These are phyloP conservation scores for Spergularia bocconei DNA, from an alignment of 148 eudicot genomes.

Conservation along the genomic window DNA sequence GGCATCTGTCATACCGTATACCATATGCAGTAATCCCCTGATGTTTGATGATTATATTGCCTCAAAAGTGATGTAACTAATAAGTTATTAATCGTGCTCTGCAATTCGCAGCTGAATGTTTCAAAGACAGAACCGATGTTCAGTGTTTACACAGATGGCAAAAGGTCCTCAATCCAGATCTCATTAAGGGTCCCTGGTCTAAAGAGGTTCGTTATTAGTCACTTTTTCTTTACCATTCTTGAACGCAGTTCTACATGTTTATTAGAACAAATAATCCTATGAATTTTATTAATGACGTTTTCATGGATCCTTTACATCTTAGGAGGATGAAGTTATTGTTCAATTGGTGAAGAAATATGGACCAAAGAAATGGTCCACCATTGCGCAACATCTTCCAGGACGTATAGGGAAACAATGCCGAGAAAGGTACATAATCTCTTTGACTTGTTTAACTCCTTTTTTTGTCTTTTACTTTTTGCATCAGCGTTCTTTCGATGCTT, in stretches of 20 bases:
- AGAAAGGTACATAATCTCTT: slow-evolving; percentile 54
- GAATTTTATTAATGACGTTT: not conserved
- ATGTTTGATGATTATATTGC: not conserved
- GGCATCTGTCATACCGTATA: too few relatives aligned
- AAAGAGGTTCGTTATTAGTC: slow-evolving; percentile 61
- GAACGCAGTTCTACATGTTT: not conserved
- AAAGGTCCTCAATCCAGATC: slow-evolving; percentile 94
- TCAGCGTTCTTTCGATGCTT: not conserved
- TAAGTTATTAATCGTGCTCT: slow-evolving; percentile 21
- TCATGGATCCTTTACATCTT: not conserved
- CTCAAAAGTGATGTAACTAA: not conserved
- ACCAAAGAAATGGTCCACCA: slow-evolving; percentile 92
- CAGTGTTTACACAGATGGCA: slow-evolving; percentile 99
- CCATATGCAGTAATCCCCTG: too few relatives aligned
- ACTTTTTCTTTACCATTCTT: slow-evolving; percentile 5
- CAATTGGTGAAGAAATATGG: slow-evolving; percentile 82
- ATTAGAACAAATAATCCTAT: not conserved
- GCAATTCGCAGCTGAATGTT: slow-evolving; percentile 76
- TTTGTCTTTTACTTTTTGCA: not conserved
- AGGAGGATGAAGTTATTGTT: slow-evolving; percentile 88
- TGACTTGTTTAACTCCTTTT: not conserved
- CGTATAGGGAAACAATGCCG: slow-evolving; percentile 97
- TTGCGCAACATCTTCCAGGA: slow-evolving; percentile 88
- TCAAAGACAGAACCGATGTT: slow-evolving; percentile 92
- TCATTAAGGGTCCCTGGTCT: slow-evolving; percentile 97